Base-by-base conservation (phyloP, 106 monocot genomes). In the Dendrobium nobile region DNA sequence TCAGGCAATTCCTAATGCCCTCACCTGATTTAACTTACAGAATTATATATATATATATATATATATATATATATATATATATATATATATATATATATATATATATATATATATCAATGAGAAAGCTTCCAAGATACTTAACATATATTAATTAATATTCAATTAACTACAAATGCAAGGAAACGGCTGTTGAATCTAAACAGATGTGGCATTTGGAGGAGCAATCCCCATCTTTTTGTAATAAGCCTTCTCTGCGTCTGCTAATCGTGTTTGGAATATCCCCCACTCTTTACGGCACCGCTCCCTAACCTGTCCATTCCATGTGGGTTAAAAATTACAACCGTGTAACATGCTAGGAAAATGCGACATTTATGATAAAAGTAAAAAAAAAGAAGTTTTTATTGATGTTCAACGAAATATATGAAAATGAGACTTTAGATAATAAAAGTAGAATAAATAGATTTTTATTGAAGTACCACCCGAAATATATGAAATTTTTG, bases 241-340 rank as follows among this genome's bases (percentile, higher is more conserved):
- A 78, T 88, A 88, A 41, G 73, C 79, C 55, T 77, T 85, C 75
- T 88, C 88, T 10, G 88, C 88, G 33, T 88, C 79, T 5, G 82
- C 48, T 80, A 85, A 28, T 5, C 88, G 67, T 13, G 82, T 80
- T 67, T 88, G 82, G 59, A 88, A 88, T 56, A 82, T 85, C 42
- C 72, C 82, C 88, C 88, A 88, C 75, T 88, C 88, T 37, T 88
- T 88, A 27, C 88, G 78, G 78, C 88, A 88, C 58, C 88, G 77
- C 24, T 79, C 88, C 77, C 88, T 85, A 73, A 88, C 88, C 88
- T 88, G 80, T 37, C 47, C 26, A 74, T 51, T 51, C 51, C 41
- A 75, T 42, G 9, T 44, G n/a, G 20, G 40, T 28, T 72, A 72
- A 72, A 31, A 9, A 7, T 4, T 67, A 45, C 28, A 18, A 33